Percentiles rank a stretch among this genome's conserved stretches.
Evolutionary conservation across 2,329 filamentous ascomycete species (phyloP).

Genomic region (Gliomastix tumulicola): DNA sequence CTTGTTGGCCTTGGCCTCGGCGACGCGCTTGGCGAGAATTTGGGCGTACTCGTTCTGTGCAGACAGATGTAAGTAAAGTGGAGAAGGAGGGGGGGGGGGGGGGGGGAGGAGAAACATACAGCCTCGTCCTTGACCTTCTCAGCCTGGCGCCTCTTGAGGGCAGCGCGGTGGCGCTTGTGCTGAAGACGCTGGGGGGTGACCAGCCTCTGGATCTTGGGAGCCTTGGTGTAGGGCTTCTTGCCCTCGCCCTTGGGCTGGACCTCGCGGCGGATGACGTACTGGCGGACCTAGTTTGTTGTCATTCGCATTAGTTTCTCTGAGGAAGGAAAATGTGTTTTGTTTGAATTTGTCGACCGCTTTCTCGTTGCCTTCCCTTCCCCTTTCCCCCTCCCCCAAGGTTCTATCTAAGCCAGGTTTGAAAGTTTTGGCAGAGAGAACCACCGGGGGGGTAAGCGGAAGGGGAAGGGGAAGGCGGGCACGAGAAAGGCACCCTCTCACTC

Average conservation of each 20-base stretch:
- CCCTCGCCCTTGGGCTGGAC: slow-evolving; percentile 95
- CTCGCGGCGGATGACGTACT: slow-evolving; percentile 99
- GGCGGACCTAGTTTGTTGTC: slow-evolving; percentile 67
- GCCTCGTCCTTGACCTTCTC: slow-evolving; percentile 99
- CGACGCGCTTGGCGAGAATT: slow-evolving; percentile 93
- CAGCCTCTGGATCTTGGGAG: slow-evolving; percentile 98
- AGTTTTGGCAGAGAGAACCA: too few relatives aligned
- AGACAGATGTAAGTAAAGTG: slow-evolving; percentile 23
- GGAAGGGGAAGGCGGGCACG: slow-evolving; percentile 4
- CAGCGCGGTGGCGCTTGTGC: slow-evolving; percentile 98
- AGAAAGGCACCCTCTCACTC: slow-evolving; percentile 41
- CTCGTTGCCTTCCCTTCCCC: too few relatives aligned
- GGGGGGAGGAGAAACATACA: slow-evolving; percentile 50
- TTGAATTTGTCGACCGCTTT: too few relatives aligned
- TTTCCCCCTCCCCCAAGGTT: too few relatives aligned
- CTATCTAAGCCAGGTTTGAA: too few relatives aligned
- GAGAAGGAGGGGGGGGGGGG: neutral
- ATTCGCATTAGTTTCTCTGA: slow-evolving; percentile 27
- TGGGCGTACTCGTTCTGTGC: slow-evolving; percentile 89
- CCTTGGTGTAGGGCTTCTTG: slow-evolving; percentile 99
- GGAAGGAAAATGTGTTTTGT: too few relatives aligned
- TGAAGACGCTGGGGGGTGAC: slow-evolving; percentile 99
- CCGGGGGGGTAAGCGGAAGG: too few relatives aligned
- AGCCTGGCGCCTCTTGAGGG: slow-evolving; percentile 95
- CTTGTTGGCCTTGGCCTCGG: slow-evolving; percentile 92